A percentile compares a stretch with the other conserved stretches of the same genome.
phyloP scores from a whole-genome alignment of 1,284 basidiomycete species.

The Papiliotrema fonsecae region DNA sequence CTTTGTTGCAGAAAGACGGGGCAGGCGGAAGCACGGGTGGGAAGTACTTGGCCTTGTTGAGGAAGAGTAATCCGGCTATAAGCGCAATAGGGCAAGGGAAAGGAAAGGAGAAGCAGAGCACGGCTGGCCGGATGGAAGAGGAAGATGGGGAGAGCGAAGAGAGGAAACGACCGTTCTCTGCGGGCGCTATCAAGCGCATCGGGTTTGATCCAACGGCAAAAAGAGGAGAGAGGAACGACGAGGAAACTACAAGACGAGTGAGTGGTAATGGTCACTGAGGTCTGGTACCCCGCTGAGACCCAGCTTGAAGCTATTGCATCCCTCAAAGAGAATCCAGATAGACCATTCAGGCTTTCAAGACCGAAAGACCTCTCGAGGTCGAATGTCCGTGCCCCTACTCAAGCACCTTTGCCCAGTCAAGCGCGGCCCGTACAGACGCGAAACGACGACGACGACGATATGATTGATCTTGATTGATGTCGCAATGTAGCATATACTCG shows the following conservation, averaged over 20 bases:
- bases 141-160: slow-evolving; percentile 23
- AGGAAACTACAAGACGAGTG: slow-evolving; percentile 24
- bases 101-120: slow-evolving; percentile 3
- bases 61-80: slow-evolving; percentile 6
- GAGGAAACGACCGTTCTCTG: slow-evolving; percentile 38
- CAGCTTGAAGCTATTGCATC: slow-evolving; percentile 9
- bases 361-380: slow-evolving; percentile 5
- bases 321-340: slow-evolving; percentile 6
- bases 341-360: slow-evolving; percentile 9
- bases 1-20: slow-evolving; percentile 52
- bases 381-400: slow-evolving; percentile 10
- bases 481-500: background rate
- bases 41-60: slow-evolving; percentile 32
- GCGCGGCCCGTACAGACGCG: too few relatives aligned
- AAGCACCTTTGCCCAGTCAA: too few relatives aligned
- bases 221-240: slow-evolving; percentile 12
- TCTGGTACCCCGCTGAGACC: background rate
- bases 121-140: slow-evolving; percentile 7
- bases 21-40: slow-evolving; percentile 36
- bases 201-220: slow-evolving; percentile 44
- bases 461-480: slow-evolving; percentile 10
- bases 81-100: slow-evolving; percentile 2
- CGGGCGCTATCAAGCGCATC: slow-evolving; percentile 39
- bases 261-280: slow-evolving; percentile 3
- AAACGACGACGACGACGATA: slow-evolving; percentile 6